Base-by-base conservation (phyloP, 345 rosid genomes). In the Moricandia moricandioides region DNA sequence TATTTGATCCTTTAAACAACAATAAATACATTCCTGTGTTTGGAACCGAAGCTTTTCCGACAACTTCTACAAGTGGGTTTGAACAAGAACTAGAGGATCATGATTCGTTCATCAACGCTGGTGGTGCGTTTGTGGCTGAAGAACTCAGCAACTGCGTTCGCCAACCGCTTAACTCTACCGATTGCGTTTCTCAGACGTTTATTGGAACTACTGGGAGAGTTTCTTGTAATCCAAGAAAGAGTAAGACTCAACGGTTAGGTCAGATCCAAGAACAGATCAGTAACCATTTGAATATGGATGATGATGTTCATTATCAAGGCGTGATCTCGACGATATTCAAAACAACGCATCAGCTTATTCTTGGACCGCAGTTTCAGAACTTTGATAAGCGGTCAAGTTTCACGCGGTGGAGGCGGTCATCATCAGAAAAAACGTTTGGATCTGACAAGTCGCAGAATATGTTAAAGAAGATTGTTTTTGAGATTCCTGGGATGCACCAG, bases 121-220 rank as follows among this genome's bases (percentile, higher is more conserved):
- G 79, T 64, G 89, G 73, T 67, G 86, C 90, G 82, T 88, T 88
- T 71, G 72, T 83, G 63, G 93, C 83, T 2, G 93, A 92, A 55
- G 93, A 92, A 77, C 77, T 90, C 79, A 86, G 89, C 60, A 88
- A 85, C 70, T 74, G 86, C 62, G 78, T 83, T 37, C 85, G 81
- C 29, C 86, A 85, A 65, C 85, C 96, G n/a, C 29, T 88, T 65
- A 88, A 86, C 67, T 86, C 96, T 1, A 92, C 91, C 71, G 96
- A 88, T 54, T 81, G 87, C 54, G 84, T 87, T 70, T 91, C 92
- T 11, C 94, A 92, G 73, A 84, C 92, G 59, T 26, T 91, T 39
- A 80, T 69, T 33, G 88, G 90, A 13, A 83, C 89, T 14, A 69
- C 62, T 0, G 88, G 81, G 13, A 74, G 33, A 45, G 79, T 65